These are phyloP conservation scores for Albugo laibachii DNA, from an alignment of 352 stramenopile species.

Conservation along the genomic window DNA sequence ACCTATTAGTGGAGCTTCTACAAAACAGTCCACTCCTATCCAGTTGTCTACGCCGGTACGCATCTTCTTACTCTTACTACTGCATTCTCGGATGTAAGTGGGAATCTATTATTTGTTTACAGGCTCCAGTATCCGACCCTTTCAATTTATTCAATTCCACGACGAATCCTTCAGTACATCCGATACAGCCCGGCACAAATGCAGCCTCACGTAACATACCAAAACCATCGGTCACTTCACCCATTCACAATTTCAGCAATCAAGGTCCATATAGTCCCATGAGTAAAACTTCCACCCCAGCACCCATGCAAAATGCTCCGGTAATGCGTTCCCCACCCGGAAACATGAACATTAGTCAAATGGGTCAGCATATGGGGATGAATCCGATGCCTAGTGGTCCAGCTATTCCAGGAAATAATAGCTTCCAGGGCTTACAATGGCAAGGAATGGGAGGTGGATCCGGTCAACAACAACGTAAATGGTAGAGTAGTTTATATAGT, in stretches of 20 bases:
- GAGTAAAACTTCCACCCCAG: no score
- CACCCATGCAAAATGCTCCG: background rate
- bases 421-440: conserved; percentile 70
- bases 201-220: no score
- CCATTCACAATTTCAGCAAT: no score
- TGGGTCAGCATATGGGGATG: conserved; percentile 49
- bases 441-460: conserved; percentile 32
- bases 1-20: background rate
- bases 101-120: no score
- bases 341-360: conserved; percentile 68
- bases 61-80: no score
- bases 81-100: no score
- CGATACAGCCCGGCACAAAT: no score
- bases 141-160: conserved; percentile 51
- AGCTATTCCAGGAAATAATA: conserved; percentile 4
- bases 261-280: no score
- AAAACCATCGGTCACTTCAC: no score
- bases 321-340: conserved; percentile 7
- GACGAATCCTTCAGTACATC: background rate
- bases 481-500: background rate
- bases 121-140: conserved; percentile 20
- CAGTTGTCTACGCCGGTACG: conserved; percentile 7
- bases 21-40: background rate
- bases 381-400: conserved; percentile 10
- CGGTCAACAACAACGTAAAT: conserved; percentile 13